These are phyloP conservation scores for Acephala macrosclerotiorum DNA, from an alignment of 2,329 filamentous ascomycete species.

Conservation along the genomic window DNA sequence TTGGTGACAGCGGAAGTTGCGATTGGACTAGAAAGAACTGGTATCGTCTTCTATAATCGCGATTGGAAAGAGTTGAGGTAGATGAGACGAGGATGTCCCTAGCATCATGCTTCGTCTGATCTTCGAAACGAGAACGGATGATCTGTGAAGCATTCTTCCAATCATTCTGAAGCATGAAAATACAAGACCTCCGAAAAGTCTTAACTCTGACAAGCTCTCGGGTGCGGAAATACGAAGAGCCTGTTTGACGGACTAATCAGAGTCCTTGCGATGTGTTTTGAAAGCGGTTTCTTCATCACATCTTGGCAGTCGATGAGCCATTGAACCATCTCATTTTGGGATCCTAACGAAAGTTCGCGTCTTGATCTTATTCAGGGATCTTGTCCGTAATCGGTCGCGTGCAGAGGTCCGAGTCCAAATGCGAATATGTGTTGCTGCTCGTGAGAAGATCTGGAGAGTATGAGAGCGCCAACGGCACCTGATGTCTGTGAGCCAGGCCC, in stretches of 20 bases:
- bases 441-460: not conserved
- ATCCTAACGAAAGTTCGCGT: not conserved
- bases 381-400: not conserved
- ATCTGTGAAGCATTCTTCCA: not conserved
- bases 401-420: not conserved
- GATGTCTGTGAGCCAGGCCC: too few relatives aligned
- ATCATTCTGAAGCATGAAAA: constrained; percentile 1
- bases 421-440: not conserved
- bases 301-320: not conserved
- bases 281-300: not conserved
- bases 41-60: not conserved
- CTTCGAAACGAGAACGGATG: constrained; percentile 14
- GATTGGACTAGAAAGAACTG: not conserved
- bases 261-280: constrained; percentile 1
- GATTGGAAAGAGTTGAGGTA: constrained; percentile 4
- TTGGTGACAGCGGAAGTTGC: not conserved
- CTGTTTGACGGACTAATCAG: not conserved
- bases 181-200: not conserved
- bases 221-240: not conserved
- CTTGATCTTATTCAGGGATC: not conserved
- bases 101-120: constrained; percentile 15
- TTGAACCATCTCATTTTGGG: not conserved
- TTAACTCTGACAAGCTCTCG: not conserved
- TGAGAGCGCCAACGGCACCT: too few relatives aligned
- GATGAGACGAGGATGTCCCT: constrained; percentile 2